Conservation (phyloP, 805 yeast species). For the Candida wancherniae region DNA sequence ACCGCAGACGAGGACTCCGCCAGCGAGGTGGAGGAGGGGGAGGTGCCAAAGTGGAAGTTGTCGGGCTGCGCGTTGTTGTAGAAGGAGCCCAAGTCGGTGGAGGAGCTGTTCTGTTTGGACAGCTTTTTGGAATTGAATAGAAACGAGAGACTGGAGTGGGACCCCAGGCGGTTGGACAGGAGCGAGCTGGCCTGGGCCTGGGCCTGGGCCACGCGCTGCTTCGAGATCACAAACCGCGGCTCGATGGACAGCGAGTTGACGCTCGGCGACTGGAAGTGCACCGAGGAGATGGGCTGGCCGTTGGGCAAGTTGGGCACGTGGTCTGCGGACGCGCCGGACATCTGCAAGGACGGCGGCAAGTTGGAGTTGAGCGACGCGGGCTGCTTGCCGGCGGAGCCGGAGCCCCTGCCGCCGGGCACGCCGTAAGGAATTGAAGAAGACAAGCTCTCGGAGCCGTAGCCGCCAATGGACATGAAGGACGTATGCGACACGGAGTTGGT, state of each 20-base stretch:
- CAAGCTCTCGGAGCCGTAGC: slow-evolving; percentile 39
- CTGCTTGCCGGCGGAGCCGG: slow-evolving; percentile 8
- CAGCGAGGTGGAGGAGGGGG: slow-evolving; percentile 35
- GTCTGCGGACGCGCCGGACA: slow-evolving; percentile 15
- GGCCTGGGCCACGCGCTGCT: slow-evolving; percentile 61
- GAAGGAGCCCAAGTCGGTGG: slow-evolving; percentile 39
- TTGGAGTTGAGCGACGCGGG: slow-evolving; percentile 6
- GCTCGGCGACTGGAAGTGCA: slow-evolving; percentile 66
- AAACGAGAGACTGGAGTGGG: slow-evolving; percentile 46
- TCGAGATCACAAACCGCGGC: slow-evolving; percentile 78
- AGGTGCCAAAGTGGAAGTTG: slow-evolving; percentile 17
- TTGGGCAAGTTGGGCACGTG: slow-evolving; percentile 50
- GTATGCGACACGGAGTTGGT: slow-evolving; percentile 38
- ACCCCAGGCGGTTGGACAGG: slow-evolving; percentile 30
- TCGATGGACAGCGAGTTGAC: slow-evolving; percentile 62
- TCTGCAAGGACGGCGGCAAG: slow-evolving; percentile 13
- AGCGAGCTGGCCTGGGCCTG: slow-evolving; percentile 37
- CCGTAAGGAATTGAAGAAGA: slow-evolving; percentile 65
- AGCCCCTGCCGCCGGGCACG: slow-evolving; percentile 57
- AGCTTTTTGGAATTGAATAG: slow-evolving; percentile 42
- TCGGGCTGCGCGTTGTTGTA: slow-evolving; percentile 28
- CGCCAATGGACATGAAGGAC: slow-evolving; percentile 30
- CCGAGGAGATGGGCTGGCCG: slow-evolving; percentile 57
- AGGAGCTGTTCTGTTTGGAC: slow-evolving; percentile 25
- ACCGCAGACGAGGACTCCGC: slow-evolving; percentile 26